These are phyloP conservation scores for Pseudocercospora ulei DNA, from an alignment of 2,329 filamentous ascomycete species.

Conservation along the genomic window DNA sequence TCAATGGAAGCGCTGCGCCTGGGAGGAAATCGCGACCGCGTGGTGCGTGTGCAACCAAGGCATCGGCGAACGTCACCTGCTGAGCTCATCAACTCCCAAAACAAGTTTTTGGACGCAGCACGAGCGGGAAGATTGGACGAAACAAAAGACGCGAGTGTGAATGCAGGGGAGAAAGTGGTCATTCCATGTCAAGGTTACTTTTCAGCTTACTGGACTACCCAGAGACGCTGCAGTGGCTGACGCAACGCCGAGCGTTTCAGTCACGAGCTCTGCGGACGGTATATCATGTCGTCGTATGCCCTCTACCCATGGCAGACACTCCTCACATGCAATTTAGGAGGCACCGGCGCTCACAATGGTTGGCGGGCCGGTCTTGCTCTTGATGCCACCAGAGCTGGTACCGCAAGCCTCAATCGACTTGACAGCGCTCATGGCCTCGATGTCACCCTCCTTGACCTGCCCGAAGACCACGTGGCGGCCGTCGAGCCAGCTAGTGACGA, in stretches of 20 bases:
- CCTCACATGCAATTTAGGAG: slow-evolving; percentile 16
- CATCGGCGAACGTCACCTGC: not conserved
- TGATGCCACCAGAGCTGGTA: slow-evolving; percentile 41
- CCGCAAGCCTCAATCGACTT: slow-evolving; percentile 52
- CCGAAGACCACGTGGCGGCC: slow-evolving; percentile 79
- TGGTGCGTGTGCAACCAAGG: too few species aligned
- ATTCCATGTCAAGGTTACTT: slow-evolving; percentile 20
- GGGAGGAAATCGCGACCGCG: too few species aligned
- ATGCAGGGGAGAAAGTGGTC: slow-evolving; percentile 10
- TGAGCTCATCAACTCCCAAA: not conserved
- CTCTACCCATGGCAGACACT: slow-evolving; percentile 1
- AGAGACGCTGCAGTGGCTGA: slow-evolving; percentile 7
- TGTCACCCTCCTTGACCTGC: slow-evolving; percentile 51
- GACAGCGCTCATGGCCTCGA: slow-evolving; percentile 47
- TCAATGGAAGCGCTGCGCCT: too few species aligned
- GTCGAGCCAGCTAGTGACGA: slow-evolving; percentile 60
- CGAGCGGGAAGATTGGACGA: not conserved
- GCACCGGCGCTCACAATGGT: slow-evolving; percentile 45
- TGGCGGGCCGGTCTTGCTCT: slow-evolving; percentile 3
- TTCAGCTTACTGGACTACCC: slow-evolving; percentile 12
- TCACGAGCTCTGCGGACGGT: slow-evolving; percentile 8
- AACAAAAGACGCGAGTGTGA: not conserved
- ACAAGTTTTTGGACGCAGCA: not conserved
- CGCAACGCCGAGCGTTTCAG: slow-evolving; percentile 5
- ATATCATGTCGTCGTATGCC: slow-evolving; percentile 10